These are phyloP conservation scores for Tricholoma hemisulphureum DNA, from an alignment of 768 basidiomycete genomes.

Conservation along the genomic window DNA sequence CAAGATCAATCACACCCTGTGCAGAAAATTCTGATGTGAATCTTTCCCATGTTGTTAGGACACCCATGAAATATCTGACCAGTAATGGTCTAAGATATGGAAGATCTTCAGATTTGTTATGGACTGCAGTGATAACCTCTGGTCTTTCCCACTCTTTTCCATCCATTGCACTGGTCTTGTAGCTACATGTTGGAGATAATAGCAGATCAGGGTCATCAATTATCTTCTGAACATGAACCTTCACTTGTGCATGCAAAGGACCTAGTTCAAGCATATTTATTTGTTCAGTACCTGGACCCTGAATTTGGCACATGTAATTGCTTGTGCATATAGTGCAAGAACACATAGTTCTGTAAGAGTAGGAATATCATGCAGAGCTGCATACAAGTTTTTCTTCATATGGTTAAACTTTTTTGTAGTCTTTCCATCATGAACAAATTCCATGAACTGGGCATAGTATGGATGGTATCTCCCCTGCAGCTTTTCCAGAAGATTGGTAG, in stretches of 20 bases:
- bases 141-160: constrained; percentile 24
- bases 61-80: constrained; percentile 26
- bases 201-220: constrained; percentile 21
- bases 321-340: constrained; percentile 23
- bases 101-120: constrained; percentile 7
- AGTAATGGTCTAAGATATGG: constrained; percentile 17
- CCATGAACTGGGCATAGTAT: constrained; percentile 23
- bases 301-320: constrained; percentile 29
- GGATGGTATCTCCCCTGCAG: constrained; percentile 25
- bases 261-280: constrained; percentile 28
- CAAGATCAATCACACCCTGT: constrained; percentile 25
- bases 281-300: constrained; percentile 5
- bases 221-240: constrained; percentile 17
- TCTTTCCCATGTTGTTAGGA: constrained; percentile 23
- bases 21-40: constrained; percentile 29
- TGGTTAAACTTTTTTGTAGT: constrained; percentile 16
- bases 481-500: constrained; percentile 28
- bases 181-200: constrained; percentile 13
- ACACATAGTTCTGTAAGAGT: constrained; percentile 30
- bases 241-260: constrained; percentile 18
- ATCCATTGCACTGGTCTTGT: constrained; percentile 19
- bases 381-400: constrained; percentile 27
- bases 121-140: constrained; percentile 17
- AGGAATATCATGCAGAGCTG: constrained; percentile 21
- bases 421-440: constrained; percentile 27